Percentiles rank a stretch among this genome's conserved stretches.
Evolutionary conservation across 1,139 yeast genomes (phyloP).

Genomic region (Meyerozyma sp.): DNA sequence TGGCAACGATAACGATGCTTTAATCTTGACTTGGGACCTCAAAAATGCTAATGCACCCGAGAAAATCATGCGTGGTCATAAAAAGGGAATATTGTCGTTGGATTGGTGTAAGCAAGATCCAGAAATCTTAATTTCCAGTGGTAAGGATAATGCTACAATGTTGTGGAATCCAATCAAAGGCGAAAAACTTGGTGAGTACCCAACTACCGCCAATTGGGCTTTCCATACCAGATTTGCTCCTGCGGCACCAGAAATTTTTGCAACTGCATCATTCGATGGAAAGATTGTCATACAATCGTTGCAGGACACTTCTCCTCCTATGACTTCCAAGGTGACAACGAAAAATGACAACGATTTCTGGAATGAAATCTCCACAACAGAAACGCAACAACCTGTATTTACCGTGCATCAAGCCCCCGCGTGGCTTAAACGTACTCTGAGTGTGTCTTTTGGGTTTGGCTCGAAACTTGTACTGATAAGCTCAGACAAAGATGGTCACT

Average conservation of each 20-base stretch:
- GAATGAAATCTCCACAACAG: constrained; percentile 70
- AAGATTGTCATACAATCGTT: constrained; percentile 78
- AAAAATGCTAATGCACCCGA: constrained; percentile 91
- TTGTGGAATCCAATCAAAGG: constrained; percentile 87
- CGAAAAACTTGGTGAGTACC: constrained; percentile 74
- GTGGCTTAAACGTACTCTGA: constrained; percentile 77
- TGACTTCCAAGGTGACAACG: constrained; percentile 37
- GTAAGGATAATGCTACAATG: constrained; percentile 83
- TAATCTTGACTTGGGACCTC: constrained; percentile 88
- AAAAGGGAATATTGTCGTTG: constrained; percentile 79
- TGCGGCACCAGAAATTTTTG: constrained; percentile 81
- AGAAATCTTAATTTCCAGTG: constrained; percentile 73
- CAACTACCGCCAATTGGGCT: constrained; percentile 91
- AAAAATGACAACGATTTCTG: constrained; percentile 72
- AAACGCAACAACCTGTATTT: constrained; percentile 69
- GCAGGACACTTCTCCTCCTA: constrained; percentile 69
- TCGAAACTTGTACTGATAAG: constrained; percentile 70
- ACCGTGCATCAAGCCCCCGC: constrained; percentile 74
- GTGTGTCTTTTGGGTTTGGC: constrained; percentile 89
- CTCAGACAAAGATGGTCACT: constrained; percentile 34
- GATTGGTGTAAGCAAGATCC: constrained; percentile 94
- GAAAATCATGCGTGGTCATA: constrained; percentile 69
- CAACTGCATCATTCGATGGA: constrained; percentile 90
- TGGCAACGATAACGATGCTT: constrained; percentile 74
- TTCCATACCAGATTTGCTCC: constrained; percentile 88